A percentile compares a stretch with the other conserved stretches of the same genome.
These are phyloP conservation scores for Candida andamanensis DNA, from an alignment of 805 yeast genomes.

Conservation along the genomic window DNA sequence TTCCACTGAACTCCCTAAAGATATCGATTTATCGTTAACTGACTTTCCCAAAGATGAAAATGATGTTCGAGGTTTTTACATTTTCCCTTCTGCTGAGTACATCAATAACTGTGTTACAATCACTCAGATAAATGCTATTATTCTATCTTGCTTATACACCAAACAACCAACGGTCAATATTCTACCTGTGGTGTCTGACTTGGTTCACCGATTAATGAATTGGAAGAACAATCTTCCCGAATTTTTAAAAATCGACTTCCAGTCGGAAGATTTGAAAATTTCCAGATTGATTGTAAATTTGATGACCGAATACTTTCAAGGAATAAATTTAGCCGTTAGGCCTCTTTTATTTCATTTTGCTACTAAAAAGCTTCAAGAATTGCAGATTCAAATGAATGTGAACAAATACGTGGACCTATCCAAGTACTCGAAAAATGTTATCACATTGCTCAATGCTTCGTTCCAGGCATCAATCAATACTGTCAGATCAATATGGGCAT, in stretches of 20 bases:
- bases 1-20: slow-evolving; percentile 70
- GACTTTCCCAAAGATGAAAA: slow-evolving; percentile 32
- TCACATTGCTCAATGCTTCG: slow-evolving; percentile 68
- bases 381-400: slow-evolving; percentile 31
- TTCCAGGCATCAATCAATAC: slow-evolving; percentile 79
- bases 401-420: slow-evolving; percentile 60
- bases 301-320: slow-evolving; percentile 81
- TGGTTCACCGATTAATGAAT: slow-evolving; percentile 58
- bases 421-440: slow-evolving; percentile 59
- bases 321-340: slow-evolving; percentile 72
- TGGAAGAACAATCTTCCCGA: slow-evolving; percentile 68
- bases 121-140: slow-evolving; percentile 72
- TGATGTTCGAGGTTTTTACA: slow-evolving; percentile 60
- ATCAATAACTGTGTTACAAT: slow-evolving; percentile 73
- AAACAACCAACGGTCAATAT: slow-evolving; percentile 74
- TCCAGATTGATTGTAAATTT: slow-evolving; percentile 66
- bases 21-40: slow-evolving; percentile 52
- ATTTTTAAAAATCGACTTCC: slow-evolving; percentile 60
- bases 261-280: slow-evolving; percentile 47
- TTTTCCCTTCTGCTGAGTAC: slow-evolving; percentile 75
- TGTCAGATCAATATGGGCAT: slow-evolving; percentile 66
- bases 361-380: slow-evolving; percentile 53
- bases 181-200: slow-evolving; percentile 64
- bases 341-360: slow-evolving; percentile 76
- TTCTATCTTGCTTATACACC: slow-evolving; percentile 64